Conservation (phyloP, 1,139 yeast species). For the Hansenula lynferdii region DNA sequence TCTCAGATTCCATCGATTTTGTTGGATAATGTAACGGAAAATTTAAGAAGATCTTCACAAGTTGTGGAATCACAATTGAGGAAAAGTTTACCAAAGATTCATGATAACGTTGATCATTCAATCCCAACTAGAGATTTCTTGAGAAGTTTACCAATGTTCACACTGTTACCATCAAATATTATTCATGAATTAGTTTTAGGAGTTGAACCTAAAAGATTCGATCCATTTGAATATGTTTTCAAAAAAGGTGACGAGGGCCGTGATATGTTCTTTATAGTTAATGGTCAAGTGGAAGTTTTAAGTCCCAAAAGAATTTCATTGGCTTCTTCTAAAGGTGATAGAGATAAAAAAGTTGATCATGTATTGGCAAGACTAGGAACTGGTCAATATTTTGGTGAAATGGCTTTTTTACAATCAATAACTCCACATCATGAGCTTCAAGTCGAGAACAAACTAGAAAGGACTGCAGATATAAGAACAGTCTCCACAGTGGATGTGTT, state of each 20-base stretch:
- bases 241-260: conserved; percentile 55
- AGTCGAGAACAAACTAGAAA: conserved; percentile 17
- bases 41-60: neutral
- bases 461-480: conserved; percentile 63
- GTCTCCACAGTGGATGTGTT: conserved; percentile 56
- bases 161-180: conserved; percentile 48
- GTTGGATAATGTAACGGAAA: neutral
- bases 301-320: conserved; percentile 31
- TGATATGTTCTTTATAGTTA: conserved; percentile 60
- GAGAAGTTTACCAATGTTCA: conserved; percentile 53
- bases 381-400: conserved; percentile 73
- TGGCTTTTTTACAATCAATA: conserved; percentile 57
- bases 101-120: conserved; percentile 43
- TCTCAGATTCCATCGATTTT: neutral
- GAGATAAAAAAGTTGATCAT: conserved; percentile 27
- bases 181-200: conserved; percentile 60
- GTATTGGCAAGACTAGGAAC: conserved; percentile 53
- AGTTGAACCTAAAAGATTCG: conserved; percentile 49
- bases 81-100: conserved; percentile 16
- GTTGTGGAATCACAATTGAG: neutral
- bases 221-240: conserved; percentile 56
- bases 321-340: conserved; percentile 13
- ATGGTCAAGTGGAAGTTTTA: conserved; percentile 68
- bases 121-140: conserved; percentile 54
- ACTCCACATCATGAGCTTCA: conserved; percentile 24